Evolutionary conservation across 1,139 yeast species (phyloP), one percentile per base, ranked within the genome.

Genomic region (Suhomyces wounanorum): DNA sequence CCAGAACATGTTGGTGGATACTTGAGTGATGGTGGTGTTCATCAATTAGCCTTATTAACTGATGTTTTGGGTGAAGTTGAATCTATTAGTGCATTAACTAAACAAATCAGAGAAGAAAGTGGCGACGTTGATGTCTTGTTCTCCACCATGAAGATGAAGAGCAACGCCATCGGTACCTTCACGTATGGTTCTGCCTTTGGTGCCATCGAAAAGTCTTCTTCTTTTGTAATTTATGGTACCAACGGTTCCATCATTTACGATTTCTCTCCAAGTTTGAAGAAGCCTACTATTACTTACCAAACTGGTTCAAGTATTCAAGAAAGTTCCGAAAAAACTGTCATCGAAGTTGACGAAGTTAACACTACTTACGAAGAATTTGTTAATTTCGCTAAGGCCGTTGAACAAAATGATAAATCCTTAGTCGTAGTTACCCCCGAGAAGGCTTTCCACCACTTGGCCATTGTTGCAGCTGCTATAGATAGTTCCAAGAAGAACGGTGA

Each of bases 21-120:
- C 69, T 76, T 91, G 60, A 85, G 94, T 57, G 98, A 91, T 64
- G 97, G 97, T 61, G 97, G 97, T 65, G 98, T 91, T 13, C 98
- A 91, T 70, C 97, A 91, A 69, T 74, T 91, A 67, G 96, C 96
- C 3, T 73, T 89, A 43, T 79, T 91, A 60, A 89, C 96, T 9
- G 90, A 83, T 55, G 83, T 89, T n/a, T 76, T 91, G 53, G 97
- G 97, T 45, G 76, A 78, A 35, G 86, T 89, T 21, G 83, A 79
- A 50, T 70, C 84, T 3, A 81, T 90, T 36, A 78, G 87, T 52
- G 96, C 89, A 9, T 79, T 81, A 58, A 85, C 97, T 16, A 82
- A 75, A 56, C 97, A 90, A 71, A 77, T 89, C 48, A 81, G 89
- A 64, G 75, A 83, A 61, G 81, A 79, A 60, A 84, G 94, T 55